These are phyloP conservation scores for Dothidotthia symphoricarpi DNA, from an alignment of 2,329 filamentous ascomycete genomes.

Conservation along the genomic window DNA sequence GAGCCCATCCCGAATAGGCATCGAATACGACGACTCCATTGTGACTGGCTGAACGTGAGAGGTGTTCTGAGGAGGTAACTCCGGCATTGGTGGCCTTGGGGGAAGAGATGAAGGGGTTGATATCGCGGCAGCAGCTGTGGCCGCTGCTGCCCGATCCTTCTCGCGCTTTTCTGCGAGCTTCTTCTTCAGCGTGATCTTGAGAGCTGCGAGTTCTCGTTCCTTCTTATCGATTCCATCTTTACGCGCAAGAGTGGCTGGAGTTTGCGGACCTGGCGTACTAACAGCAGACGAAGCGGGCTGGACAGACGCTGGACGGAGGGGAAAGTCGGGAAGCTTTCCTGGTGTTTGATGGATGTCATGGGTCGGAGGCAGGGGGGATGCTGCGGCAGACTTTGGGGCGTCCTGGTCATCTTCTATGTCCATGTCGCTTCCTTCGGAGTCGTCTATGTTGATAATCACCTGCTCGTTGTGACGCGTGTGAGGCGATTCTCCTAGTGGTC, in stretches of 20 bases:
- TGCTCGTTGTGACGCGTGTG: slow-evolving; percentile 53
- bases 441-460: slow-evolving; percentile 77
- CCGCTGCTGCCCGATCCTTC: slow-evolving; percentile 16
- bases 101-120: slow-evolving; percentile 1
- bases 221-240: slow-evolving; percentile 48
- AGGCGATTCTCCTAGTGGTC: slow-evolving; percentile 60
- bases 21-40: background rate
- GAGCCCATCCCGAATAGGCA: background rate
- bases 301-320: slow-evolving; percentile 24
- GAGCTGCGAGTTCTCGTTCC: slow-evolving; percentile 52
- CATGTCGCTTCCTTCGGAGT: slow-evolving; percentile 62
- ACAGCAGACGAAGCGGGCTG: slow-evolving; percentile 25
- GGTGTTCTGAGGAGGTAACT: slow-evolving; percentile 2
- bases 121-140: slow-evolving; percentile 11
- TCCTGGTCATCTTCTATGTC: slow-evolving; percentile 59
- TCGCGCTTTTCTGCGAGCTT: slow-evolving; percentile 28
- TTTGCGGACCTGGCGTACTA: slow-evolving; percentile 38
- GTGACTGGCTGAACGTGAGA: background rate
- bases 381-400: slow-evolving; percentile 14
- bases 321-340: slow-evolving; percentile 23
- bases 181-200: slow-evolving; percentile 27
- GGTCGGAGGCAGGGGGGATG: slow-evolving; percentile 1
- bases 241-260: slow-evolving; percentile 38
- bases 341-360: slow-evolving; percentile 10
- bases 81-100: slow-evolving; percentile 3